phyloP scores from a whole-genome alignment of 768 basidiomycete species.

The Antrodiella citrinella region DNA sequence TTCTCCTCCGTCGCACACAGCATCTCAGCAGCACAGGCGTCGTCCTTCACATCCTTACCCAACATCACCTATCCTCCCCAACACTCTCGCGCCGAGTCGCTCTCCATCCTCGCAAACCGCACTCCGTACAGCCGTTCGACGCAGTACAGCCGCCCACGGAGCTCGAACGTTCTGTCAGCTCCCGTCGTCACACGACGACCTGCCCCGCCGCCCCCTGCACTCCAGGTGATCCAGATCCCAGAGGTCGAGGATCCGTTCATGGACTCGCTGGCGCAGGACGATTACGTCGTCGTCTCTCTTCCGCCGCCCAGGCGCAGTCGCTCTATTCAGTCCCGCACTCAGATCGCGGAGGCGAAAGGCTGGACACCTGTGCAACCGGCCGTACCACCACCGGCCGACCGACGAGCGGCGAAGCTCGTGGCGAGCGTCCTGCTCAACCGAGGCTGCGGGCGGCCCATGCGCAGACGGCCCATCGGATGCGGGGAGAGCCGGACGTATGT shows the following conservation, averaged over 20 bases:
- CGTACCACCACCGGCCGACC: conserved; percentile 18
- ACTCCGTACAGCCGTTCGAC: not conserved
- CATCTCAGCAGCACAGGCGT: conserved; percentile 10
- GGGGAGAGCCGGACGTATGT: conserved; percentile 36
- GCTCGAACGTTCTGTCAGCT: conserved; percentile 5
- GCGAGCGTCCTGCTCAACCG: conserved; percentile 52
- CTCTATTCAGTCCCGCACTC: not conserved
- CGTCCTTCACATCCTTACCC: conserved; percentile 16
- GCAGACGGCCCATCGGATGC: conserved; percentile 28
- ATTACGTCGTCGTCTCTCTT: conserved; percentile 6
- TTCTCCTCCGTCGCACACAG: conserved; percentile 7
- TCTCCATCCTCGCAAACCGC: conserved; percentile 11
- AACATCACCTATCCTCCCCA: conserved; percentile 12
- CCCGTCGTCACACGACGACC: conserved; percentile 15
- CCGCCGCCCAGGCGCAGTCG: not conserved
- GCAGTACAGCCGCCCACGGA: not conserved
- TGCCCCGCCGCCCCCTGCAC: conserved; percentile 12
- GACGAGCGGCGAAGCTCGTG: conserved; percentile 41
- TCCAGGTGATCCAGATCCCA: not conserved
- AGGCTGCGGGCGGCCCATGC: conserved; percentile 47
- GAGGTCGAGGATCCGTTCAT: conserved; percentile 17
- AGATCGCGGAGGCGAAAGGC: too few relatives aligned
- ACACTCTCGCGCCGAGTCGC: conserved; percentile 9
- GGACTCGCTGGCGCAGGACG: conserved; percentile 8
- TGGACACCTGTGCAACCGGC: too few relatives aligned